phyloP scores from a whole-genome alignment of 2,329 filamentous ascomycete genomes.

The Diplodia intermedia region DNA sequence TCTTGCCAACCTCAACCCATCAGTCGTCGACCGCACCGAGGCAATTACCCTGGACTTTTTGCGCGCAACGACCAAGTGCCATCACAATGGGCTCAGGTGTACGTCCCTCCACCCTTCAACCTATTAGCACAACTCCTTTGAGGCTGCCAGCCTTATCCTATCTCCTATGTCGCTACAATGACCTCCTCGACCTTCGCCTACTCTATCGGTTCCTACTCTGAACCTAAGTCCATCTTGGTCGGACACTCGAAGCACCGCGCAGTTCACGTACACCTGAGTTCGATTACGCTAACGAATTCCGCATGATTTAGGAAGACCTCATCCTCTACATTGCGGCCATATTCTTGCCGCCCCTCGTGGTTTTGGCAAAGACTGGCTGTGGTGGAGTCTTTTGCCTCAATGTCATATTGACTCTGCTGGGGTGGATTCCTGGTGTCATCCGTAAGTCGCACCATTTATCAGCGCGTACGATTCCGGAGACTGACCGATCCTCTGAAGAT shows the following conservation, averaged over 20 bases:
- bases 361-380: slow-evolving; percentile 21
- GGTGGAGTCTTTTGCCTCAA: slow-evolving; percentile 25
- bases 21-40: neutral
- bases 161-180: neutral
- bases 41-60: neutral
- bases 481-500: slow-evolving; percentile 3
- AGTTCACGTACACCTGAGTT: neutral
- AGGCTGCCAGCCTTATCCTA: neutral
- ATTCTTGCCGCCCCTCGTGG: slow-evolving; percentile 26
- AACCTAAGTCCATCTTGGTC: neutral
- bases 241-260: neutral
- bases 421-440: slow-evolving; percentile 27
- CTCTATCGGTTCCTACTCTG: too few relatives aligned
- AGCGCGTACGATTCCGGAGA: too few relatives aligned
- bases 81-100: slow-evolving; percentile 9
- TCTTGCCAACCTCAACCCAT: neutral
- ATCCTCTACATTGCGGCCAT: slow-evolving; percentile 27
- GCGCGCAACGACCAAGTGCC: neutral
- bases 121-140: too few relatives aligned
- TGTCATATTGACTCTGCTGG: slow-evolving; percentile 16
- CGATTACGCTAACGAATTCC: neutral
- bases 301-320: slow-evolving; percentile 22
- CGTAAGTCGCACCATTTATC: neutral
- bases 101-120: neutral
- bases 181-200: too few relatives aligned